Evolutionary conservation across 2,329 filamentous ascomycete species (phyloP).

Genomic region (Aspergillus sergii): DNA sequence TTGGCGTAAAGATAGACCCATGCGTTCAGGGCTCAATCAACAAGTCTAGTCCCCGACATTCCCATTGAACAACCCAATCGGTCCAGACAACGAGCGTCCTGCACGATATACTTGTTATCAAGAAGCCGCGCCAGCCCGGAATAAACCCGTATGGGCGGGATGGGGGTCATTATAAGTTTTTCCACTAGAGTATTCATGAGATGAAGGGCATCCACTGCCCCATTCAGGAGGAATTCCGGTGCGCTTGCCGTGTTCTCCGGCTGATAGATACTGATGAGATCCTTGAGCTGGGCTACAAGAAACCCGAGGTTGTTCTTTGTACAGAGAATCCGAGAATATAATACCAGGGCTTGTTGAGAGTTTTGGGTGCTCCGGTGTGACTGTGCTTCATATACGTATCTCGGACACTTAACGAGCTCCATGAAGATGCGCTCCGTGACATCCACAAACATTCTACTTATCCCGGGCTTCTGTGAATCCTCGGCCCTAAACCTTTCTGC

Average conservation of each 20-base stretch:
- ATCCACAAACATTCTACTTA: neutral
- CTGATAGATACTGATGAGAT: neutral
- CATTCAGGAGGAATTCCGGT: neutral
- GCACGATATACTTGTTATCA: neutral
- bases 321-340: neutral
- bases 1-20: neutral
- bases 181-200: neutral
- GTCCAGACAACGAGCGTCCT: neutral
- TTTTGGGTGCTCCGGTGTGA: too few relatives aligned
- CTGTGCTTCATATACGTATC: neutral
- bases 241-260: neutral
- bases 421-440: neutral
- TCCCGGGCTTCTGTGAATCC: slow-evolving; percentile 14
- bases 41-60: neutral
- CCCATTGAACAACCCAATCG: neutral
- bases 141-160: neutral
- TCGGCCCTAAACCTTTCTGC: slow-evolving; percentile 26
- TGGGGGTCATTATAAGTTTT: neutral
- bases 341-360: too few relatives aligned
- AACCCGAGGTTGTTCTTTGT: neutral
- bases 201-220: neutral
- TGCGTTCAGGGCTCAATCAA: neutral
- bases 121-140: neutral
- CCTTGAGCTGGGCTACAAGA: neutral
- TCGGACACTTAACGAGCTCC: neutral